Evolutionary conservation across 2,329 filamentous ascomycete species (phyloP), one percentile per base, ranked within the genome.

Genomic region (Xylariales sp.): DNA sequence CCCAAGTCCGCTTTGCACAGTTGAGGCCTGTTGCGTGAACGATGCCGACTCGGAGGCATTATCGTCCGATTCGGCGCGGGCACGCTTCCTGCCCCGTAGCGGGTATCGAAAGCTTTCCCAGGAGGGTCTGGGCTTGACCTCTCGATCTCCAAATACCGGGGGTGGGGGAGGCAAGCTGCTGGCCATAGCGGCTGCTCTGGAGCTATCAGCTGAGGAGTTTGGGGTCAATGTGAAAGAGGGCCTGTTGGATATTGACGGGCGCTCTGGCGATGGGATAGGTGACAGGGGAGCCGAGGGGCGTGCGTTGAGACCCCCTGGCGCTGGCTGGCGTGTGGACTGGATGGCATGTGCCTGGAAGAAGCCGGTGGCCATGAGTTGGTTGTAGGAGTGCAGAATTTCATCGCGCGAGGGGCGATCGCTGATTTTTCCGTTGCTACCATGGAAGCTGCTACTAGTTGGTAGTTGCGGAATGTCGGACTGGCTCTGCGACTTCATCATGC

Each of bases 291-390:
- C 16, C 10, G 28, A 15, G 10, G 16, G 16, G 11, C 16, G 27
- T 5, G 27, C 18, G 16, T 31, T 22, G 11, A 15, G 18, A 9
- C 10, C 46, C 27, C 31, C 44, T 16, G 39, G 31, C 24, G 21
- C 38, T 2, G 64, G 70, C 53, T 73, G 72, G 3, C 76, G 65
- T 1, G 73, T 76, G 4, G 74, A 77, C 46, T 74, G 71, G 46
- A 79, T 79, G 39, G 76, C 75, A 47, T 78, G 75, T 18, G 71
- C 64, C 34, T 70, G 65, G 56, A 80, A 80, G 68, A 80, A 80
- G 45, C 76, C 76, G 5, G 69, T 69, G 3, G 73, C 69, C 50
- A 80, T 66, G 43, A 80, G 67, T 49, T 74, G 62, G 48, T 77
- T 71, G 57, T 80, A 80, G 53, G 66, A 78, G 45, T 71, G 68